Base-by-base conservation (phyloP, 2,329 filamentous ascomycete genomes). In the Podosphaera xanthii region DNA sequence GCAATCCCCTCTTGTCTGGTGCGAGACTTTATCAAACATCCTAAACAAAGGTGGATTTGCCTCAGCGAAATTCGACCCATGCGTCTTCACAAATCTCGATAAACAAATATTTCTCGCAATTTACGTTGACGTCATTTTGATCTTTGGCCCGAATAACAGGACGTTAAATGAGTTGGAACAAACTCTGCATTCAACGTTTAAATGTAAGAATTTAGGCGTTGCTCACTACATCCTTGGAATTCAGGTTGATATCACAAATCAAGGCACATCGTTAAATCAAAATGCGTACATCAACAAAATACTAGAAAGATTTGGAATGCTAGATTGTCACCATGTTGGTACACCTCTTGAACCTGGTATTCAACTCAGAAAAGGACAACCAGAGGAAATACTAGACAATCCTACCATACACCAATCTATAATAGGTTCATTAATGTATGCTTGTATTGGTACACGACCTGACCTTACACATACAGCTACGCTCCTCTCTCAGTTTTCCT, bases 201-300 rank as follows among this genome's bases (percentile, higher is more conserved):
- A 56, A 40, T 56, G 34, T 30, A 38, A 33, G 14, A 31, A 57
- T 14, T 30, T 57, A 30, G 38, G 38, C 44, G 14, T 9, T 44
- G 54, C 22, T 57, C 54, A 57, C 31, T 57, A 44, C 3, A 57
- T 57, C 14, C 54, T 57, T 34, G 38, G 54, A n/a, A 57, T 46
- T n/a, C 38, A 57, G 10, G 30, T 57, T 33, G 22, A 22, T 22
- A 22, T 22, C 22, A 22, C 22, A 22, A 22, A 22, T 22, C 22
- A 22, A 22, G 22, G 22, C 10, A 12, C 40, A 8, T 56, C 53
- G 34, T 42, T 56, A 40, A 56, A 36, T 22, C 35, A 56, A 40
- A 12, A 40, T 22, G 14, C 53, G 42, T 56, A 9, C 12, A 53
- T 40, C 10, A 40, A 22, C 5, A 56, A 56, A 40, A 42, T 56